These are phyloP conservation scores for Exophiala aquamarina DNA, from an alignment of 2,329 filamentous ascomycete genomes.

Conservation along the genomic window DNA sequence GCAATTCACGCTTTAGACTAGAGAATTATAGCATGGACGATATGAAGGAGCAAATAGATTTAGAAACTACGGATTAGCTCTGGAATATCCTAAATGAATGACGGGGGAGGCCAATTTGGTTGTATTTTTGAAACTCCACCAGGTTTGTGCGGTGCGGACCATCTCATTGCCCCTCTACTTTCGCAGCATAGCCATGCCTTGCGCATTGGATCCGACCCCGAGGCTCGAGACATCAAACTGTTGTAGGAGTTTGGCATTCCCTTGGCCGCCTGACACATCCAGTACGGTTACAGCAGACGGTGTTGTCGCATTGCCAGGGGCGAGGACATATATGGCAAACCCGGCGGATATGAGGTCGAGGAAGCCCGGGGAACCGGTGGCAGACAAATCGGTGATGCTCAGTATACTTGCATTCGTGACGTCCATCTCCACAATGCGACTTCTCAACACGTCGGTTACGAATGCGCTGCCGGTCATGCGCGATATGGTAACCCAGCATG, in stretches of 20 bases:
- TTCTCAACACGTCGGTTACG: conserved; percentile 56
- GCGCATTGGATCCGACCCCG: conserved; percentile 33
- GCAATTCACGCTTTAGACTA: no score
- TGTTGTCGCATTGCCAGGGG: conserved; percentile 51
- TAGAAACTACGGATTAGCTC: no score
- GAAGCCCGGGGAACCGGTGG: conserved; percentile 53
- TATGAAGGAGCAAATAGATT: no score
- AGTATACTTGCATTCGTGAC: conserved; percentile 50
- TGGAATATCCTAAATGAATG: no score
- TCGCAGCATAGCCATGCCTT: conserved; percentile 35
- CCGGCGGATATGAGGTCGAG: conserved; percentile 57
- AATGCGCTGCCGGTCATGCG: conserved; percentile 52
- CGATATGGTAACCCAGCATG: conserved; percentile 60
- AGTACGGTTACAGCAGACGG: conserved; percentile 40
- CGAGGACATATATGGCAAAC: conserved; percentile 58
- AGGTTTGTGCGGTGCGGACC: no score
- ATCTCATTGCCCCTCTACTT: no score
- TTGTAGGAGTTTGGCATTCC: conserved; percentile 37
- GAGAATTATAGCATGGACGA: no score
- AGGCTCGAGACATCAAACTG: conserved; percentile 34
- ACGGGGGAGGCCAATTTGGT: no score
- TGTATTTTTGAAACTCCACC: no score
- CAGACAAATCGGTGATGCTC: conserved; percentile 42
- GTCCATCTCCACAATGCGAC: conserved; percentile 60
- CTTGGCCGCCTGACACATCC: conserved; percentile 36